These are phyloP conservation scores for Alternaria angustiovoidea DNA, from an alignment of 2,329 filamentous ascomycete genomes.

Conservation along the genomic window DNA sequence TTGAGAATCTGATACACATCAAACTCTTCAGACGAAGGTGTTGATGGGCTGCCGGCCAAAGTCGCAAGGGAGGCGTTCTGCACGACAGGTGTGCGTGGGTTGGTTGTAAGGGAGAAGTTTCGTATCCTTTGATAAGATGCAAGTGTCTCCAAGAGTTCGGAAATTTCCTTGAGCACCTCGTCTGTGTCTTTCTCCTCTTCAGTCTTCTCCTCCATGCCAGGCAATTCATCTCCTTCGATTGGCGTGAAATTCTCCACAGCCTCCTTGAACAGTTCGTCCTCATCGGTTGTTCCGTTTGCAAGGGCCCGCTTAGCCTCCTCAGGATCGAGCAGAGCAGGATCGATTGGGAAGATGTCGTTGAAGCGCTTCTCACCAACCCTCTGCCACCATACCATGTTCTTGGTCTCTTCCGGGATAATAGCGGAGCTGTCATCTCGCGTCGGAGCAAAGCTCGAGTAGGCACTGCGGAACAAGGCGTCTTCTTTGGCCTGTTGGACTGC, in stretches of 20 bases:
- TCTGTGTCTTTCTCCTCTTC: conserved; percentile 68
- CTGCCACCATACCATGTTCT: conserved; percentile 80
- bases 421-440: conserved; percentile 76
- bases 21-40: conserved; percentile 68
- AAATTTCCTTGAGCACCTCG: conserved; percentile 76
- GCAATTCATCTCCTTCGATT: conserved; percentile 31
- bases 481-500: conserved; percentile 68
- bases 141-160: conserved; percentile 77
- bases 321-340: conserved; percentile 52
- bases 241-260: conserved; percentile 51
- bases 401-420: conserved; percentile 71
- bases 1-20: conserved; percentile 76
- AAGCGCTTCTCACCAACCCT: conserved; percentile 71
- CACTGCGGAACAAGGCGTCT: conserved; percentile 77
- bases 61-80: conserved; percentile 70
- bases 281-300: conserved; percentile 45
- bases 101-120: conserved; percentile 72
- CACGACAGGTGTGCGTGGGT: conserved; percentile 70
- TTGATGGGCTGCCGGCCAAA: conserved; percentile 65
- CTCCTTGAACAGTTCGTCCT: conserved; percentile 49
- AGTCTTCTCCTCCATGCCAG: conserved; percentile 43
- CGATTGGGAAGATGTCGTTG: conserved; percentile 68
- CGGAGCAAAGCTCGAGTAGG: conserved; percentile 82
- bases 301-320: conserved; percentile 50
- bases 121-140: conserved; percentile 82